Conservation (phyloP, 169 alveolate species). For the Plasmodium coatneyi region DNA sequence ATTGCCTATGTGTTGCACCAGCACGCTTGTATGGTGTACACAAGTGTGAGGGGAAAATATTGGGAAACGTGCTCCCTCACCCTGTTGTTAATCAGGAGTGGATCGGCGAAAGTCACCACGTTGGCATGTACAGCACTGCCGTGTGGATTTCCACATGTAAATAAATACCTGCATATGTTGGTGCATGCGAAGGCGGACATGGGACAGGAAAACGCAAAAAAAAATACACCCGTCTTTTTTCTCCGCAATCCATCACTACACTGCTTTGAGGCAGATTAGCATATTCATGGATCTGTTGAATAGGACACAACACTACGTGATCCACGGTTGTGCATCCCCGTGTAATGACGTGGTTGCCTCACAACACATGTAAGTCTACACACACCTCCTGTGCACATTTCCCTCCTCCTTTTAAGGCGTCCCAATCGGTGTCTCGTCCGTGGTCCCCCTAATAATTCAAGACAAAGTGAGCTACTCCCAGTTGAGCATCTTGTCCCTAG, state of each 20-base stretch:
- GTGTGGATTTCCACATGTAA: background rate
- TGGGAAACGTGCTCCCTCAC: background rate
- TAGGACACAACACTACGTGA: background rate
- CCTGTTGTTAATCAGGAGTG: background rate
- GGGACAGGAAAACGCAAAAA: background rate
- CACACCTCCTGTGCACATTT: background rate
- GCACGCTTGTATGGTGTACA: background rate
- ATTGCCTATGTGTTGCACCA: background rate
- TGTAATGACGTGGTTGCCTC: background rate
- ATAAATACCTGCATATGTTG: background rate
- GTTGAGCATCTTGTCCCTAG: constrained; percentile 81
- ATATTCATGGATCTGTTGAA: background rate
- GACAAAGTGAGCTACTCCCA: constrained; percentile 87
- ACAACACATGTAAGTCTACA: background rate
- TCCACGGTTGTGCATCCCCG: background rate
- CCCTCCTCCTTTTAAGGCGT: constrained; percentile 81
- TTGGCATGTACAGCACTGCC: background rate
- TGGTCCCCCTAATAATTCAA: constrained; percentile 87
- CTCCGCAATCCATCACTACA: background rate
- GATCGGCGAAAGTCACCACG: background rate
- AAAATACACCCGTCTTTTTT: background rate
- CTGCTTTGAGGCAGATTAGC: background rate
- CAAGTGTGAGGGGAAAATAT: background rate
- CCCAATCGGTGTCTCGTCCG: constrained; percentile 88
- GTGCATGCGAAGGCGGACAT: background rate